phyloP scores from a whole-genome alignment of 345 rosid genomes.

The Gossypium rotundifolium region DNA sequence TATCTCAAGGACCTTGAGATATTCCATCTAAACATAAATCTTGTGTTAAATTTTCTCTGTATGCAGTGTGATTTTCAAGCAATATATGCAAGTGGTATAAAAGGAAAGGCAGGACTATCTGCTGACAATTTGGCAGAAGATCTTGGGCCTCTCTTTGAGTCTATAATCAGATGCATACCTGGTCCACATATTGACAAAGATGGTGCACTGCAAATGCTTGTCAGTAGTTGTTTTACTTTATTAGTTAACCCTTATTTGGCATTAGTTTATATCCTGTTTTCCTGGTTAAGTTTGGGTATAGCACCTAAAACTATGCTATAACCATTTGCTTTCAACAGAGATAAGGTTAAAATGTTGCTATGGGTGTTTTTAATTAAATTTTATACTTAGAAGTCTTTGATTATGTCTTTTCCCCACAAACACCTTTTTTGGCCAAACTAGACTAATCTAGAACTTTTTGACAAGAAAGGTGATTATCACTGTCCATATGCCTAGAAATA shows the following conservation, averaged over 20 bases:
- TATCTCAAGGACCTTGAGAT: neutral
- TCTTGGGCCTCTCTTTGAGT: conserved; percentile 87
- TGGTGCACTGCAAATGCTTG: conserved; percentile 98
- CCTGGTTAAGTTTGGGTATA: conserved; percentile 9
- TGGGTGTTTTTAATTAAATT: neutral
- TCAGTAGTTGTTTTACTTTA: conserved; percentile 45
- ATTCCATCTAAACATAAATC: conserved; percentile 7
- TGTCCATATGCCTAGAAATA: neutral
- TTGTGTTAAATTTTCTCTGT: conserved; percentile 6
- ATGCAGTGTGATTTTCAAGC: conserved; percentile 95
- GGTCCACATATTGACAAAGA: conserved; percentile 86
- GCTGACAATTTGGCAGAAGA: conserved; percentile 85
- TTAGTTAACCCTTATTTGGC: conserved; percentile 15
- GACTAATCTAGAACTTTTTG: neutral
- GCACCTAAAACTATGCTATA: neutral
- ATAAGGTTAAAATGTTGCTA: neutral
- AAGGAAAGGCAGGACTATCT: conserved; percentile 88
- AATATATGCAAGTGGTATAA: conserved; percentile 88
- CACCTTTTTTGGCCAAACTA: neutral
- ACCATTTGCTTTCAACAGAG: neutral
- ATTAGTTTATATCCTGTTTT: neutral
- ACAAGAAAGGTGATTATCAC: neutral
- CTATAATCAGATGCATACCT: conserved; percentile 92
- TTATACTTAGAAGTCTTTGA: neutral
- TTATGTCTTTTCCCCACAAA: neutral